These are phyloP conservation scores for Eimeria mitis DNA, from an alignment of 169 alveolate genomes.

Conservation along the genomic window DNA sequence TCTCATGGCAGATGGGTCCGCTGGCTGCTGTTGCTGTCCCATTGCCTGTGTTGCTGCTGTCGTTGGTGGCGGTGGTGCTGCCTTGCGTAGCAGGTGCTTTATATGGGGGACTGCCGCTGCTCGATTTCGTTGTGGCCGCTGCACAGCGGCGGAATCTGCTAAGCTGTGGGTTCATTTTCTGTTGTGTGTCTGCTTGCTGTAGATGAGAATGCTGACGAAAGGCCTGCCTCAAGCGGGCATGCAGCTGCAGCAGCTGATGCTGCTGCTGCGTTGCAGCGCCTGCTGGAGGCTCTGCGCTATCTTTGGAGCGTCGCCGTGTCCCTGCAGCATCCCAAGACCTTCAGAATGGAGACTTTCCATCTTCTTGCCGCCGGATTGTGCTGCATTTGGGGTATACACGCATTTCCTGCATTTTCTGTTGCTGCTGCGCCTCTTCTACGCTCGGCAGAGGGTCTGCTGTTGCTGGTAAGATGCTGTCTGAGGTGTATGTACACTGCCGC, in stretches of 20 bases:
- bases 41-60: not conserved
- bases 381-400: slow-evolving; percentile 45
- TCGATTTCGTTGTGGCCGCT: not conserved
- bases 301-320: slow-evolving; percentile 68
- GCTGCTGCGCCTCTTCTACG: slow-evolving; percentile 58
- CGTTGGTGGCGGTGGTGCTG: slow-evolving; percentile 4
- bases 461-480: slow-evolving; percentile 43
- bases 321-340: slow-evolving; percentile 5
- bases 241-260: slow-evolving; percentile 51
- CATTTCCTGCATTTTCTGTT: slow-evolving; percentile 1
- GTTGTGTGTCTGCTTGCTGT: slow-evolving; percentile 21
- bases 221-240: not conserved
- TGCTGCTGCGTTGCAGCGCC: slow-evolving; percentile 67
- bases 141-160: slow-evolving; percentile 4
- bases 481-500: not conserved
- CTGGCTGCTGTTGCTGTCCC: not conserved
- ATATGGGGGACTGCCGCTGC: not conserved
- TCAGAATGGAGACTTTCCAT: slow-evolving; percentile 29
- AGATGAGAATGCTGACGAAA: slow-evolving; percentile 1
- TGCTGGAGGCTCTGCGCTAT: slow-evolving; percentile 60
- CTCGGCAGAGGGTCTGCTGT: slow-evolving; percentile 59
- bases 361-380: slow-evolving; percentile 62
- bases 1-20: slow-evolving; percentile 55
- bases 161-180: not conserved
- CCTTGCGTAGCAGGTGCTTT: not conserved